Evolutionary conservation across 2,329 filamentous ascomycete species (phyloP).

Genomic region (Arthrobotrys megalospora): DNA sequence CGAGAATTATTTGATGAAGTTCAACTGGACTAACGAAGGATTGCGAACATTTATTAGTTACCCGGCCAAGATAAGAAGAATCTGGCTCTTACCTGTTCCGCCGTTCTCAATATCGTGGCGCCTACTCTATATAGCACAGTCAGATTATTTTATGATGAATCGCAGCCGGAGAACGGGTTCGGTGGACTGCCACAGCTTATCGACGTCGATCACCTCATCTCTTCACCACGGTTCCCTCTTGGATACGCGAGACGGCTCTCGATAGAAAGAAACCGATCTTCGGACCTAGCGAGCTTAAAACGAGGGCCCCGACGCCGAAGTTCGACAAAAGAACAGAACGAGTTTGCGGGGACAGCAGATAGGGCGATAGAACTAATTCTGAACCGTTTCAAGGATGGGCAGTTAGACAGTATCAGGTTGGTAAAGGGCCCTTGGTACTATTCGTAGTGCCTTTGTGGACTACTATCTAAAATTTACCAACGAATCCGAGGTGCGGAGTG

Average conservation of each 20-base stretch:
- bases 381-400: slow-evolving; percentile 12
- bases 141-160: slow-evolving; percentile 16
- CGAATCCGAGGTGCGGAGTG: not conserved
- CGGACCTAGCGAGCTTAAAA: not conserved
- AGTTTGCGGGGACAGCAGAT: slow-evolving; percentile 1
- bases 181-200: not conserved
- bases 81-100: slow-evolving; percentile 31
- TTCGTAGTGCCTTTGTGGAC: not conserved
- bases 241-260: slow-evolving; percentile 1
- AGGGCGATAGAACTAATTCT: slow-evolving; percentile 3
- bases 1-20: too few species aligned
- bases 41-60: slow-evolving; percentile 6
- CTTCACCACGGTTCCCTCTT: not conserved
- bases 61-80: slow-evolving; percentile 19
- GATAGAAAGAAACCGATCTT: not conserved
- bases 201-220: slow-evolving; percentile 1
- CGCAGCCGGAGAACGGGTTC: not conserved
- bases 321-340: slow-evolving; percentile 1
- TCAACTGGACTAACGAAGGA: not conserved
- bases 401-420: slow-evolving; percentile 40
- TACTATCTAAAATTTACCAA: not conserved
- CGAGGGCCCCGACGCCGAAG: not conserved
- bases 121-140: slow-evolving; percentile 26
- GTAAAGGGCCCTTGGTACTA: not conserved
- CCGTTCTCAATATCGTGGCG: not conserved